Percentiles rank a stretch among this genome's conserved stretches.
Conservation (phyloP, 108 stramenopile genomes). For the Chaetoceros tenuissimus region DNA sequence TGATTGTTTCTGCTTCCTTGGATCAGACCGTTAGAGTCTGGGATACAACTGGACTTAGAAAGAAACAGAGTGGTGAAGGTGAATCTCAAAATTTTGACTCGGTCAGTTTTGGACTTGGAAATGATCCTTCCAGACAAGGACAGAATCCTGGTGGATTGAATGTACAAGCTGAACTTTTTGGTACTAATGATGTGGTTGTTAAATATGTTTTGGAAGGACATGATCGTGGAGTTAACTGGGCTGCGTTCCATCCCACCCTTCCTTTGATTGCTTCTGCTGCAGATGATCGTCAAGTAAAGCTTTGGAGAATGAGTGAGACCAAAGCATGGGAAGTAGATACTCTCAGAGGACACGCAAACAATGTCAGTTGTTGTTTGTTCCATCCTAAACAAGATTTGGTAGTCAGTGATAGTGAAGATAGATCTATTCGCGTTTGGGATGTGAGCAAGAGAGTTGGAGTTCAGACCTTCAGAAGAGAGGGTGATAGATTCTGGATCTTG, state of each 20-base stretch:
- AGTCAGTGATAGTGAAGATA: slow-evolving; percentile 96
- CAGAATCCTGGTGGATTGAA: slow-evolving; percentile 56
- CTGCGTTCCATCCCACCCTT: slow-evolving; percentile 95
- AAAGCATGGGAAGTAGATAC: slow-evolving; percentile 99
- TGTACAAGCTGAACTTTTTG: slow-evolving; percentile 96
- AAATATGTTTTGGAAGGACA: slow-evolving; percentile 99
- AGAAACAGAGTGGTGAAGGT: slow-evolving; percentile 82
- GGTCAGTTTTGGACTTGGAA: not conserved
- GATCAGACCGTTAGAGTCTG: slow-evolving; percentile 99
- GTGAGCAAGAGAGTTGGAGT: slow-evolving; percentile 95
- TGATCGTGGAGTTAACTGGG: slow-evolving; percentile 99
- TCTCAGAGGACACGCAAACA: slow-evolving; percentile 98
- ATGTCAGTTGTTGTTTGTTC: slow-evolving; percentile 96
- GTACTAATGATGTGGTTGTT: slow-evolving; percentile 97
- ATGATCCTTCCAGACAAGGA: slow-evolving; percentile 14
- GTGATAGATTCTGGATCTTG: slow-evolving; percentile 97
- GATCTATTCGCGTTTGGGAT: slow-evolving; percentile 98
- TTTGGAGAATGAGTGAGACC: slow-evolving; percentile 99
- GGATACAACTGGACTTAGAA: slow-evolving; percentile 97
- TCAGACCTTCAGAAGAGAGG: slow-evolving; percentile 97
- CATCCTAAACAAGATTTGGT: slow-evolving; percentile 98
- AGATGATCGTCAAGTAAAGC: slow-evolving; percentile 98
- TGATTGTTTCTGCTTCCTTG: slow-evolving; percentile 96
- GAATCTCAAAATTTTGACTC: slow-evolving; percentile 31
- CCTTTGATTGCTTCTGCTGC: slow-evolving; percentile 95